Evolutionary conservation across 257 asterid species (phyloP), one percentile per base, ranked within the genome.

Genomic region (Asclepias syriaca): DNA sequence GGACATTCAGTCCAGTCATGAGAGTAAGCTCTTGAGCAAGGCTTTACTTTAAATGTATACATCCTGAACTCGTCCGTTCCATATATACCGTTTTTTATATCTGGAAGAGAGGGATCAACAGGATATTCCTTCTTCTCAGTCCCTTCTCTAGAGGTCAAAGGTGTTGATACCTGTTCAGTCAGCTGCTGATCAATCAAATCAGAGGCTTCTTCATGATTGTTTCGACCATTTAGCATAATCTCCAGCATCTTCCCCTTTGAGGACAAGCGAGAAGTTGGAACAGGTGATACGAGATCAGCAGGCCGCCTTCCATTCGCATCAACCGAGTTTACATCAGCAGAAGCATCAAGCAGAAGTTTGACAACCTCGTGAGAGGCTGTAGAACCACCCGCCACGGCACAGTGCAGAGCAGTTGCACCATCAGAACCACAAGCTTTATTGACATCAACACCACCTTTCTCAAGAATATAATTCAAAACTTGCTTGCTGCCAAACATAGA

Each of bases 1-100:
- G 87, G 87, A 49, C 87, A 83, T 69, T 80, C 84, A 0, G 84
- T 80, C 87, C 86, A 83, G 68, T 77, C 84, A 55, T 83, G 87
- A 18, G 84, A 80, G 50, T 80, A 80, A n/a, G 85, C 85, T 72
- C 85, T 66, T 3, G 87, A 80, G 68, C 87, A 83, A 22, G 85
- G 87, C 71, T 80, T 83, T 56, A 83, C 77, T 74, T 83, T 83
- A 64, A 80, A 83, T 0, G 77, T 73, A 50, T 77, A 83, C 84
- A 83, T 83, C 40, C 87, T 75, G 32, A 83, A 83, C 69, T 83
- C 87, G 77, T 83, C 87, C 0, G 84, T 72, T 43, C 82, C 84
- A 70, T 75, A 83, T 45, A 83, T 72, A 51, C 81, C 82, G 7
- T 74, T 78, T 72, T 83, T 83, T 65, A 83, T 80, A 71, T 83